Base-by-base conservation (phyloP, 805 yeast species). In the Ogataea neopini region DNA sequence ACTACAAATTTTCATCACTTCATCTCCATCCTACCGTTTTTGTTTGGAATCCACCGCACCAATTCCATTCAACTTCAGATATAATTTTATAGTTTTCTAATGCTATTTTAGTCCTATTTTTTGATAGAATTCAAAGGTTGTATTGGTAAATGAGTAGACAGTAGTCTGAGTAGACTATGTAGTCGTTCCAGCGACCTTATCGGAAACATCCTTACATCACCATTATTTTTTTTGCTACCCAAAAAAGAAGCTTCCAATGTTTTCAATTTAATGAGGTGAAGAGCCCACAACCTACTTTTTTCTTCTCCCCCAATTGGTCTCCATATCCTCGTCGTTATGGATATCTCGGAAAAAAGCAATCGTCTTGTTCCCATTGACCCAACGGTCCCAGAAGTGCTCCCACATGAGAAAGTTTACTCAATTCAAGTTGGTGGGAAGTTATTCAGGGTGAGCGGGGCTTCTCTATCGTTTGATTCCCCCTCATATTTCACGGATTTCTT, bases 401-500 rank as follows among this genome's bases (percentile, higher is more conserved):
- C 94, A 0, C 87, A 82, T 56, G 86, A 83, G 36, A 77, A 73
- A 48, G 79, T 86, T 66, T 89, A 76, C 66, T 73, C 82, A 14
- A 75, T 89, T 20, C 88, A 84, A 60, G 81, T 88, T 10, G 96
- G 96, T 0, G 75, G 73, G 34, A 73, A 72, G 52, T 53, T 79
- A 20, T 89, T 83, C 63, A 70, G 74, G n/a, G 56, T 84, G 14
- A 83, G 89, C 59, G 96, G 96, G 1, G 91, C 94, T 0, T 88
- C 96, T 2, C 67, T 90, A 32, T 84, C 89, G 20, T 86, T 86
- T 2, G 97, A 90, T 67, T 84, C 84, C 0, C 97, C 97, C 0
- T 87, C 95, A 4, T 89, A 86, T 62, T 91, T 90, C 70, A 88
- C 97, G 2, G 72, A 76, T 22, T 88, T 72, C 68, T 90, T 90